Percentiles rank a stretch among this genome's conserved stretches.
These are phyloP conservation scores for Sporothrix curviconia DNA, from an alignment of 2,329 filamentous ascomycete genomes.

Conservation along the genomic window DNA sequence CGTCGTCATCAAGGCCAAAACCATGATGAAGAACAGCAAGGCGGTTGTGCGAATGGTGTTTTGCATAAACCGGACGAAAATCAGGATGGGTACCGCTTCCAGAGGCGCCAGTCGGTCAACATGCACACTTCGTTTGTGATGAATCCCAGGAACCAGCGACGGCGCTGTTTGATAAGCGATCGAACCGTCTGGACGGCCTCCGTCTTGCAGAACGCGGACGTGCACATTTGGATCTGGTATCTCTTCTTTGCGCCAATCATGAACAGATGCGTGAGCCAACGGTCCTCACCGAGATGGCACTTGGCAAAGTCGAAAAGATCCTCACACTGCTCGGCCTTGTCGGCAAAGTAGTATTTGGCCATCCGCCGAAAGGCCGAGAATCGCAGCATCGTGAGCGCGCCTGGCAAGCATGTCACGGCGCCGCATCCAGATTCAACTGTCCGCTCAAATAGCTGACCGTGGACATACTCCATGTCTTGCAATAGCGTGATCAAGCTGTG, in stretches of 20 bases:
- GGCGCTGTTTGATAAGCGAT: slow-evolving; percentile 85
- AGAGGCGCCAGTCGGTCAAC: slow-evolving; percentile 88
- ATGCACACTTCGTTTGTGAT: slow-evolving; percentile 98
- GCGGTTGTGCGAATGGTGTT: slow-evolving; percentile 95
- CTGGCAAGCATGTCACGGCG: slow-evolving; percentile 88
- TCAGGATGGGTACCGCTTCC: slow-evolving; percentile 86
- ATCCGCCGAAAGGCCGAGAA: slow-evolving; percentile 95
- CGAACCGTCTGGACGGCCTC: slow-evolving; percentile 86
- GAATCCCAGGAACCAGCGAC: slow-evolving; percentile 94
- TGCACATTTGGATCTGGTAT: slow-evolving; percentile 97
- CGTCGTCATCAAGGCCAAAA: slow-evolving; percentile 78
- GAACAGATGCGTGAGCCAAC: slow-evolving; percentile 96
- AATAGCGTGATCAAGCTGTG: slow-evolving; percentile 85
- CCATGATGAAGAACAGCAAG: slow-evolving; percentile 88
- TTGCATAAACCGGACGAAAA: slow-evolving; percentile 84
- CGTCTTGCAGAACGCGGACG: slow-evolving; percentile 95
- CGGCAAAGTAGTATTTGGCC: slow-evolving; percentile 97
- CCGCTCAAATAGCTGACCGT: slow-evolving; percentile 91
- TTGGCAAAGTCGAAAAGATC: slow-evolving; percentile 97
- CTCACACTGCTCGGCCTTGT: slow-evolving; percentile 91
- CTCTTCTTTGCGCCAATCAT: slow-evolving; percentile 94
- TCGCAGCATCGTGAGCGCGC: slow-evolving; percentile 88
- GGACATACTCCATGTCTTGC: slow-evolving; percentile 97
- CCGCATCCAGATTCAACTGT: slow-evolving; percentile 93
- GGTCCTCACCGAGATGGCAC: slow-evolving; percentile 88